Conservation (phyloP, 2,329 filamentous ascomycete species). For the Penicillium hesseltinei region DNA sequence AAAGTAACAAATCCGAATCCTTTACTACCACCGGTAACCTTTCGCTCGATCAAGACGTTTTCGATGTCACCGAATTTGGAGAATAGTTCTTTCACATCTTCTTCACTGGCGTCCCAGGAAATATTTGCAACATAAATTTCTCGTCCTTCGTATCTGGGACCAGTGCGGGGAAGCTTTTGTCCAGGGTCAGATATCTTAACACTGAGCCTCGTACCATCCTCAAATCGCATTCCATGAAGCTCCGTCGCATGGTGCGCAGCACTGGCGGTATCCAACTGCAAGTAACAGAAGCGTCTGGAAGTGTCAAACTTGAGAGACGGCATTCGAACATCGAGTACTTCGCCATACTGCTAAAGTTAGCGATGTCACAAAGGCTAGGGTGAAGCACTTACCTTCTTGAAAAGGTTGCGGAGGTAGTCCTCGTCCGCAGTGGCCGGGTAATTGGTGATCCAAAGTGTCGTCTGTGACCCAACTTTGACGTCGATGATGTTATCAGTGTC, state of each 20-base stretch:
- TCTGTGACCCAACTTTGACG: constrained; percentile 70
- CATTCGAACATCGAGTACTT: constrained; percentile 81
- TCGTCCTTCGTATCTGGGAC: constrained; percentile 79
- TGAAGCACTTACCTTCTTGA: constrained; percentile 48
- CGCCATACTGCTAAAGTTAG: constrained; percentile 58
- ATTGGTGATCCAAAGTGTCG: constrained; percentile 87
- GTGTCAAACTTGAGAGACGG: constrained; percentile 88
- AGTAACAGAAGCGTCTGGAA: constrained; percentile 89
- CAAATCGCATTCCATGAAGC: constrained; percentile 69
- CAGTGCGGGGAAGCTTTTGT: constrained; percentile 73
- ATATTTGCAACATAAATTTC: constrained; percentile 78
- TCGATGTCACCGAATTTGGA: constrained; percentile 72
- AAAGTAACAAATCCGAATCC: constrained; percentile 82
- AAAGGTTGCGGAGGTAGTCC: constrained; percentile 55
- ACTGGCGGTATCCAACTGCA: constrained; percentile 74
- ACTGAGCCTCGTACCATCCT: constrained; percentile 65
- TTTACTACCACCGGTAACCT: constrained; percentile 65
- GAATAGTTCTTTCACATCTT: constrained; percentile 70
- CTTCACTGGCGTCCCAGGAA: constrained; percentile 60
- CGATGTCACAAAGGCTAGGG: constrained; percentile 1
- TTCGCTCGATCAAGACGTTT: constrained; percentile 67
- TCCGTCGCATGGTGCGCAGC: constrained; percentile 69
- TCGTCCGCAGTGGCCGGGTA: constrained; percentile 63
- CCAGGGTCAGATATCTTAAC: constrained; percentile 82
- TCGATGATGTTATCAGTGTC: constrained; percentile 61